Base-by-base conservation (phyloP, 306 rosid species). In the Carpinus fangiana region DNA sequence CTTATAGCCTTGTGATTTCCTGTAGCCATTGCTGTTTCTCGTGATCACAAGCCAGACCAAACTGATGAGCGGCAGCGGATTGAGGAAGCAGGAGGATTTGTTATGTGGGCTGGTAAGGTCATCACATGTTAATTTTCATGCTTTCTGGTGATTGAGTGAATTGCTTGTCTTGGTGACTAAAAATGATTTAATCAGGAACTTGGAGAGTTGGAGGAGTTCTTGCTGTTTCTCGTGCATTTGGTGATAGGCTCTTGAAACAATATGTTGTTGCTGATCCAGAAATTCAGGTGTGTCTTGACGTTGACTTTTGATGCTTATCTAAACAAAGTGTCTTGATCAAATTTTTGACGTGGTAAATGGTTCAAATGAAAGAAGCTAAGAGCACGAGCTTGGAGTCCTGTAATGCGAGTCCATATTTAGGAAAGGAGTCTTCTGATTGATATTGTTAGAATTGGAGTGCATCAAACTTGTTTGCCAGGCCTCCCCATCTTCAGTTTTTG, bases 171-270 rank as follows among this genome's bases (percentile, higher is more conserved):
- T 82, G 79, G 56, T 72, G 65, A 43, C 74, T 45, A 65, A 68
- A 79, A 20, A 45, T 74, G 60, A 43, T 73, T 61, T 74, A 38
- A 66, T 59, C 84, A 94, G 98, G 98, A 87, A 94, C 98, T 77
- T 94, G 98, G 98, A 94, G 98, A 87, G 98, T 94, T 81, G 97
- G 98, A 86, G 98, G 98, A 73, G 98, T 94, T 84, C 98, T 94
- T 74, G 98, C 97, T 78, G 97, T 92, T 88, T 94, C 97, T 72
- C 98, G 97, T 78, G 98, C 97, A 61, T 94, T 94, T 82, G 97
- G 98, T 73, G 98, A 92, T 90, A 92, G 94, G 88, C 90, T 92
- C 17, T 87, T 94, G 86, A 94, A 94, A 90, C 98, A 92, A 72
- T 94, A 92, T 83, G 98, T 94, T 84, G 98, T 94, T 83, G 97